Conservation (phyloP, 805 yeast genomes). For the Isabelozyma pseudorhagii region DNA sequence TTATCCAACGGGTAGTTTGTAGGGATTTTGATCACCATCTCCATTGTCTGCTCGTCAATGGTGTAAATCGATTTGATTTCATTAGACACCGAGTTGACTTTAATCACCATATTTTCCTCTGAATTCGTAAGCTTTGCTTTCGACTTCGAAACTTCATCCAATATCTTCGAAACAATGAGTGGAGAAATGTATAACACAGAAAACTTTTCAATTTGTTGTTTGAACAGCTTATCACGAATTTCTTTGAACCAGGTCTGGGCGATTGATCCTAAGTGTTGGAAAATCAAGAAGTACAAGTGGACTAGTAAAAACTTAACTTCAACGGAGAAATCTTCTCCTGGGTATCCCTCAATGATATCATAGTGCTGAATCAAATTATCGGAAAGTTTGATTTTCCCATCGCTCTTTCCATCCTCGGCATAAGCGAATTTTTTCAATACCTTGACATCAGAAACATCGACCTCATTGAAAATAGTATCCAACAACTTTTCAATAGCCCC, state of each 20-base stretch:
- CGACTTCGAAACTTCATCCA: conserved; percentile 47
- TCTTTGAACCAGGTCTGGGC: conserved; percentile 69
- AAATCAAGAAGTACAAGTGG: conserved; percentile 49
- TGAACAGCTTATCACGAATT: conserved; percentile 64
- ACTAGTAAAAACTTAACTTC: conserved; percentile 42
- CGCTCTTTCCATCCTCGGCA: conserved; percentile 3
- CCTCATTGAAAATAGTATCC: conserved; percentile 50
- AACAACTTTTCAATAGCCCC: conserved; percentile 50
- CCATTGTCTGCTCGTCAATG: conserved; percentile 86
- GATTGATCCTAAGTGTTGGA: conserved; percentile 52
- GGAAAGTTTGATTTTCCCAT: conserved; percentile 3
- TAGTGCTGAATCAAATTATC: conserved; percentile 18
- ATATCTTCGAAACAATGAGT: conserved; percentile 52
- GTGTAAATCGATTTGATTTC: conserved; percentile 72
- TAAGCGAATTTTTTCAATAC: conserved; percentile 14
- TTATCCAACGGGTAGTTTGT: conserved; percentile 72
- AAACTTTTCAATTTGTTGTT: conserved; percentile 58
- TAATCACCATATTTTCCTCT: conserved; percentile 53
- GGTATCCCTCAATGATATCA: conserved; percentile 13
- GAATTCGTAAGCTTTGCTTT: conserved; percentile 26
- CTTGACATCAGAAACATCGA: conserved; percentile 36
- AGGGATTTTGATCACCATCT: conserved; percentile 74
- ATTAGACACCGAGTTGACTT: conserved; percentile 55
- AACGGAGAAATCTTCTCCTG: conserved; percentile 13
- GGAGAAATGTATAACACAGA: conserved; percentile 65